Evolutionary conservation across 2,329 filamentous ascomycete species (phyloP).

Genomic region (Microcyclosporella mali): DNA sequence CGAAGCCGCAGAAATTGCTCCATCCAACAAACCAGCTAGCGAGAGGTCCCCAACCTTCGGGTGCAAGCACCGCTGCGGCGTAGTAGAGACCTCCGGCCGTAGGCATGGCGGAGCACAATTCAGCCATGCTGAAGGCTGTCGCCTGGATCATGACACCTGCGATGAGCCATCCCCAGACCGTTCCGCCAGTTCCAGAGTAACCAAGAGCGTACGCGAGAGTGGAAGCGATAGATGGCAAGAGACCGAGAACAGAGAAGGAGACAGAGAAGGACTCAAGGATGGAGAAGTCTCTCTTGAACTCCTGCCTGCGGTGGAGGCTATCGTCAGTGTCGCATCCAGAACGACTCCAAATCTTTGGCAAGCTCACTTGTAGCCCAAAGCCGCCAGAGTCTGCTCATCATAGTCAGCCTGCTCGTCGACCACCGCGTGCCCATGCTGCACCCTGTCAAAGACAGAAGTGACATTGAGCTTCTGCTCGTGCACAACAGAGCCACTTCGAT

Average conservation of each 20-base stretch:
- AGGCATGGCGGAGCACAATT: slow-evolving; percentile 32
- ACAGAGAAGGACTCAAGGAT: slow-evolving; percentile 33
- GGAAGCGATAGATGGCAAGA: slow-evolving; percentile 36
- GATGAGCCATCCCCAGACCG: slow-evolving; percentile 32
- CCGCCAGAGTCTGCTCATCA: slow-evolving; percentile 15
- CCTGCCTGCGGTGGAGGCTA: slow-evolving; percentile 7
- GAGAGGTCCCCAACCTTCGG: slow-evolving; percentile 26
- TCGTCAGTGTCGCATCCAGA: neutral
- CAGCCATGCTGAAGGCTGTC: slow-evolving; percentile 33
- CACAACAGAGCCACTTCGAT: too few species aligned
- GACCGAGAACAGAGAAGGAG: slow-evolving; percentile 33
- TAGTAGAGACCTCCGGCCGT: slow-evolving; percentile 31
- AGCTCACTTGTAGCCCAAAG: slow-evolving; percentile 19
- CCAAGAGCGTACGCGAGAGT: slow-evolving; percentile 33
- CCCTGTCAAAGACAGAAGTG: slow-evolving; percentile 15
- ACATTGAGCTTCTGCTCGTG: slow-evolving; percentile 4
- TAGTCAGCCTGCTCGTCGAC: slow-evolving; percentile 13
- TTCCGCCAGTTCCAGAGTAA: slow-evolving; percentile 24
- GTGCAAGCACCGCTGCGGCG: slow-evolving; percentile 30
- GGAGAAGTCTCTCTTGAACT: slow-evolving; percentile 27
- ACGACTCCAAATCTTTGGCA: neutral
- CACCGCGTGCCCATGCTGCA: slow-evolving; percentile 15
- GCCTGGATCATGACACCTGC: slow-evolving; percentile 30
- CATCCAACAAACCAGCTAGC: slow-evolving; percentile 27
- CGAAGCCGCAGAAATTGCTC: slow-evolving; percentile 29